Base-by-base conservation (phyloP, 2,329 filamentous ascomycete species). In the Exutisphaerella laricina region DNA sequence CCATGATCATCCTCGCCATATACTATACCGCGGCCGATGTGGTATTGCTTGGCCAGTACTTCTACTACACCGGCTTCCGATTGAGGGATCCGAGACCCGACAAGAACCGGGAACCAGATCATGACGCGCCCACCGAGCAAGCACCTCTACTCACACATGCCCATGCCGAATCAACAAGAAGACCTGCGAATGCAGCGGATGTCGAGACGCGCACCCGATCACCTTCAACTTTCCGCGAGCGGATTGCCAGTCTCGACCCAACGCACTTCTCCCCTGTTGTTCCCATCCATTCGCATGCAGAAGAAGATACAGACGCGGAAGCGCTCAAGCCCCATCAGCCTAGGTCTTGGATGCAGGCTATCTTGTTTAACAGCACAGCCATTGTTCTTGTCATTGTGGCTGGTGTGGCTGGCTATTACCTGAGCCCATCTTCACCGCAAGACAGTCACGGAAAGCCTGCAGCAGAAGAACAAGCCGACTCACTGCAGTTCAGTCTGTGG, bases 1-100 rank as follows among this genome's bases (percentile, higher is more conserved):
- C 90, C 0, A 96, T 97, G 88, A 77, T 82, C 61, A 48, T 67
- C 55, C 40, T 56, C 31, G 54, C 56, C 10, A 56, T 61, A 39
- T 58, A 57, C 42, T 58, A 97, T 63, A 94, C 89, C 12, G 75
- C 94, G 26, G 88, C 88, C 48, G 90, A 97, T 60, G 78, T 96
- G 30, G 88, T 97, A 1, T 74, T 98, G 1, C 71, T 97, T 0
- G 75, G 73, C 1, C 92, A 98, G 67, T 94, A 87, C 66, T 94
- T 97, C 70, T 97, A 94, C 70, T 98, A 98, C 66, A 81, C 86
- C 39, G 89, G 89, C 3, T 92, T 95, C 51, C 56, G 54, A 67
- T 94, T 97, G 64, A 81, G 87, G 40, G 89, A 89, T 12, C 89
- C 95, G 35, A 60, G 56, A 39, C 56, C 58, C 0, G 49, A 55